Percentiles rank a stretch among this genome's conserved stretches.
Conservation (phyloP, 257 asterid species). For the Petrea volubilis region DNA sequence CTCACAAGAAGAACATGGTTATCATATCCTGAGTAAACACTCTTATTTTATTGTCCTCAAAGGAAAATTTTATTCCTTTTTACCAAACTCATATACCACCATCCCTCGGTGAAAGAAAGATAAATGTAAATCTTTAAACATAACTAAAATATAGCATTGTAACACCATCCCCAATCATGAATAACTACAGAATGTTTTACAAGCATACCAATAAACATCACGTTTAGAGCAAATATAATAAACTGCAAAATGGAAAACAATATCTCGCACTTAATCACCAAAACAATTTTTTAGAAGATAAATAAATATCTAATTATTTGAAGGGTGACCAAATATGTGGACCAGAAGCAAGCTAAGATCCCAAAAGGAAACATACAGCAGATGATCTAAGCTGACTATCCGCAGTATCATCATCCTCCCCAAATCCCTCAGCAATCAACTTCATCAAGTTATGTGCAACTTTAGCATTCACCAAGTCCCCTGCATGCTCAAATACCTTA, state of each 20-base stretch:
- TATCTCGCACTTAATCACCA: conserved; percentile 20
- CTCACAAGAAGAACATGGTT: no score
- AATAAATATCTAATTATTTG: background rate
- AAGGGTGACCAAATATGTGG: conserved; percentile 15
- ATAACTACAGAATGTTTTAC: background rate
- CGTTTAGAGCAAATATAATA: conserved; percentile 6
- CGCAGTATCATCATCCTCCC: conserved; percentile 83
- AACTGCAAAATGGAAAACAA: background rate
- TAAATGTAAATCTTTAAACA: no score
- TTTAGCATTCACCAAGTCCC: conserved; percentile 86
- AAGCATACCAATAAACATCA: background rate
- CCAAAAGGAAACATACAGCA: conserved; percentile 70
- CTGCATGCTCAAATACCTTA: conserved; percentile 97
- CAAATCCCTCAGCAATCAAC: conserved; percentile 96
- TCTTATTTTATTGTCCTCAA: background rate
- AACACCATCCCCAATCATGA: background rate
- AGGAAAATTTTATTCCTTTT: conserved; percentile 1
- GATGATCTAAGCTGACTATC: conserved; percentile 93
- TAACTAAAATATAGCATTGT: background rate
- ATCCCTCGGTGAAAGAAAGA: background rate
- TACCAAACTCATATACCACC: background rate
- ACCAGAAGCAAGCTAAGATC: conserved; percentile 23
- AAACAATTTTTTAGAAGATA: conserved; percentile 5
- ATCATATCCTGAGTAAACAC: background rate
- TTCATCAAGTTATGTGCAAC: conserved; percentile 97